Conservation (phyloP, 2,329 filamentous ascomycete species). For the Aurifilum marmelostoma region DNA sequence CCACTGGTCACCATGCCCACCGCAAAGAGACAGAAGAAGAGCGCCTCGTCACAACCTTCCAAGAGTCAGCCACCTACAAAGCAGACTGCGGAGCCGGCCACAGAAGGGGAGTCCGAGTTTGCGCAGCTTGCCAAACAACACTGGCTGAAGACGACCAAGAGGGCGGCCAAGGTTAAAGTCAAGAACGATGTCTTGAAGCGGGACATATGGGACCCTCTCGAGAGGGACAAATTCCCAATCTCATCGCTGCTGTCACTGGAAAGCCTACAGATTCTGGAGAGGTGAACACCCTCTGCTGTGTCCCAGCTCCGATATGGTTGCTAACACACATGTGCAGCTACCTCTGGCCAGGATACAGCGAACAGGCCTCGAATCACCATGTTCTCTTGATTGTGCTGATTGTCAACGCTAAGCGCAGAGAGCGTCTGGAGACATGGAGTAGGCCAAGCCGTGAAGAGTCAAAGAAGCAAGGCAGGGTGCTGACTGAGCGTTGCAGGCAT, state of each 20-base stretch:
- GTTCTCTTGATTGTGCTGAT: slow-evolving; percentile 85
- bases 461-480: background rate
- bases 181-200: slow-evolving; percentile 85
- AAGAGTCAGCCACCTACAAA: slow-evolving; percentile 56
- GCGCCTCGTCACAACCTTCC: slow-evolving; percentile 48
- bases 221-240: slow-evolving; percentile 77
- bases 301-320: slow-evolving; percentile 1
- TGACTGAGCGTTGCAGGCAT: slow-evolving; percentile 55
- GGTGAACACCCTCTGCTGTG: slow-evolving; percentile 48
- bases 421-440: slow-evolving; percentile 88
- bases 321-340: slow-evolving; percentile 60
- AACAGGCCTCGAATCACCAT: slow-evolving; percentile 89
- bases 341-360: slow-evolving; percentile 90
- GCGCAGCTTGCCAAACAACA: slow-evolving; percentile 79
- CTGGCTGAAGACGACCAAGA: slow-evolving; percentile 74
- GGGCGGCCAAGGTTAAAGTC: slow-evolving; percentile 68
- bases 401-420: slow-evolving; percentile 83
- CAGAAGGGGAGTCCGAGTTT: slow-evolving; percentile 64
- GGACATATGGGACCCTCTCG: slow-evolving; percentile 86
- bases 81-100: slow-evolving; percentile 68
- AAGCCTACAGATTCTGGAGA: slow-evolving; percentile 87
- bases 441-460: slow-evolving; percentile 37
- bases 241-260: slow-evolving; percentile 82
- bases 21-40: slow-evolving; percentile 62
- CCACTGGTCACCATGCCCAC: slow-evolving; percentile 53